Evolutionary conservation across 352 stramenopile genomes (phyloP).

Genomic region (Peronospora belbahrii): DNA sequence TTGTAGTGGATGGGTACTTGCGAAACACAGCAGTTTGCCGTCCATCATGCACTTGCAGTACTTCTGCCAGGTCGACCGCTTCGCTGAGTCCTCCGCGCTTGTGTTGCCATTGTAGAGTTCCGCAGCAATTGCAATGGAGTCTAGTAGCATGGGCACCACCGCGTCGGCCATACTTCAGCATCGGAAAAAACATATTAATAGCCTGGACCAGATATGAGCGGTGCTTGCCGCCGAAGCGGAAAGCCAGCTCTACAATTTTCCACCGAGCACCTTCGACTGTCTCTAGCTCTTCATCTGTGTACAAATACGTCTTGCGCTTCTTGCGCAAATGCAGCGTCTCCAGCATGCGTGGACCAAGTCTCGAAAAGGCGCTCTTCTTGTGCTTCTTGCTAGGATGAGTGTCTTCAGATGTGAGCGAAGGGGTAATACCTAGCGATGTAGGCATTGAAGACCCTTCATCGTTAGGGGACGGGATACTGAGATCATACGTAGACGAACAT

Average conservation of each 20-base stretch:
- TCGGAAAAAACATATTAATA: slow-evolving; percentile 80
- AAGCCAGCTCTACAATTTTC: slow-evolving; percentile 83
- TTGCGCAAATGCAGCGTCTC: slow-evolving; percentile 52
- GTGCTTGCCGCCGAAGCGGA: slow-evolving; percentile 79
- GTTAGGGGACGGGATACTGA: slow-evolving; percentile 9
- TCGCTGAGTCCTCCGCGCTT: slow-evolving; percentile 67
- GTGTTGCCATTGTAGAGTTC: slow-evolving; percentile 81
- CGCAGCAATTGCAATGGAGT: slow-evolving; percentile 75
- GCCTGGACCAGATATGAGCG: slow-evolving; percentile 80
- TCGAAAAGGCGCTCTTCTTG: slow-evolving; percentile 52
- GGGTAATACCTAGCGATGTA: slow-evolving; percentile 5
- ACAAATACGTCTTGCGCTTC: slow-evolving; percentile 68
- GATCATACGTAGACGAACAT: slow-evolving; percentile 40
- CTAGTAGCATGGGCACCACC: slow-evolving; percentile 60
- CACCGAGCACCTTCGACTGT: slow-evolving; percentile 70
- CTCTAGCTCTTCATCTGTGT: slow-evolving; percentile 74
- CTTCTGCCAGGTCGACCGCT: slow-evolving; percentile 63
- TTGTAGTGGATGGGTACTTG: slow-evolving; percentile 48
- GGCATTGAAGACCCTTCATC: slow-evolving; percentile 6
- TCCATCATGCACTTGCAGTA: slow-evolving; percentile 60
- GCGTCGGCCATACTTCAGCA: slow-evolving; percentile 74
- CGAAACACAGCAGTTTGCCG: slow-evolving; percentile 67
- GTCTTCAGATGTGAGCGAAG: slow-evolving; percentile 8
- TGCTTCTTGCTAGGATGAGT: slow-evolving; percentile 17
- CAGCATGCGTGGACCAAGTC: slow-evolving; percentile 51